These are phyloP conservation scores for Vitis rotundifolia DNA, from an alignment of 164 flowering plant species.

Conservation along the genomic window DNA sequence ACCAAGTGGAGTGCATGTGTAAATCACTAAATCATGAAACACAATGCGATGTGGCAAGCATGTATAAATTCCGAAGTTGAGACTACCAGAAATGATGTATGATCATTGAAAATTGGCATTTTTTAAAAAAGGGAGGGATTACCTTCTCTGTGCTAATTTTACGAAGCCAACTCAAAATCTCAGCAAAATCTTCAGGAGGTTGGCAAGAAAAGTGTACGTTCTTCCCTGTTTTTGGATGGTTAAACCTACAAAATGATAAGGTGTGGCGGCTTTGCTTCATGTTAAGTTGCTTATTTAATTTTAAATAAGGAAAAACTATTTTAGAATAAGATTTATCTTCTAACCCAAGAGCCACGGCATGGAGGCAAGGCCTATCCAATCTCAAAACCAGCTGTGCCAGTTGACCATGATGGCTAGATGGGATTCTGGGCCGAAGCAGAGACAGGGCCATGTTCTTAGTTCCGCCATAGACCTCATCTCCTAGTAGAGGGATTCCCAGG, in stretches of 20 bases:
- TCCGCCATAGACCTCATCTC: conserved; percentile 97
- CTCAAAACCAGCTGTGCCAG: conserved; percentile 49
- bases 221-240: conserved; percentile 73
- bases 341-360: conserved; percentile 86
- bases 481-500: conserved; percentile 80
- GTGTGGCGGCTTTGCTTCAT: not conserved
- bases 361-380: conserved; percentile 88
- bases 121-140: not conserved
- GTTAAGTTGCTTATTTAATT: not conserved
- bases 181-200: conserved; percentile 76
- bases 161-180: conserved; percentile 55
- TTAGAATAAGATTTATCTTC: conserved; percentile 11
- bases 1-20: no score
- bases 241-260: conserved; percentile 52
- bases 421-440: conserved; percentile 56
- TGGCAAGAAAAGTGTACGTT: conserved; percentile 57
- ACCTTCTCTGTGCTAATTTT: conserved; percentile 37
- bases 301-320: not conserved
- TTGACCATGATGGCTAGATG: conserved; percentile 37
- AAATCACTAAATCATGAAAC: no score
- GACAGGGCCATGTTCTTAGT: conserved; percentile 78
- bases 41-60: no score
- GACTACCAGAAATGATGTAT: not conserved
- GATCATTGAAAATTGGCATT: not conserved
- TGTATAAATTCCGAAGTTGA: not conserved